A percentile compares a stretch with the other conserved stretches of the same genome.
Conservation (phyloP, 768 basidiomycete species). For the Podaxis pistillaris region DNA sequence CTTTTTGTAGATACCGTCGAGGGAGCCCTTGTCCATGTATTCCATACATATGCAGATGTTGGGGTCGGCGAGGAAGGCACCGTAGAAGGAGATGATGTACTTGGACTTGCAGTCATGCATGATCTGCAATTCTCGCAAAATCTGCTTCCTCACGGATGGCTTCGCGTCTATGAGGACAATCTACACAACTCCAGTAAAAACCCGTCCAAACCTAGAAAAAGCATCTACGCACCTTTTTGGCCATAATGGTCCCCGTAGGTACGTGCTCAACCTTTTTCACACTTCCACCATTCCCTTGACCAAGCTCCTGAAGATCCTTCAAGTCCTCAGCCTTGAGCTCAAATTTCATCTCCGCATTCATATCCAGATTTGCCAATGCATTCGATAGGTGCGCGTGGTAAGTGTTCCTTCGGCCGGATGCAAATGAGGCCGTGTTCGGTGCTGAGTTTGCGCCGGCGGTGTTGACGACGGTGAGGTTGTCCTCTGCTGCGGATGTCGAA, state of each 20-base stretch:
- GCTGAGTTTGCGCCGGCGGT: slow-evolving; percentile 56
- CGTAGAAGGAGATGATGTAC: slow-evolving; percentile 96
- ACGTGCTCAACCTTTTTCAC: slow-evolving; percentile 95
- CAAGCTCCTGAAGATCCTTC: slow-evolving; percentile 86
- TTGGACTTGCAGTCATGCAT: slow-evolving; percentile 96
- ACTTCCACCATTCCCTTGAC: slow-evolving; percentile 95
- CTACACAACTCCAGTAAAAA: slow-evolving; percentile 35
- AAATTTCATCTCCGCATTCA: slow-evolving; percentile 82
- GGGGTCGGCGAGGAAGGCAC: slow-evolving; percentile 94
- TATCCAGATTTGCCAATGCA: slow-evolving; percentile 82
- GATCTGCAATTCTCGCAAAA: slow-evolving; percentile 95
- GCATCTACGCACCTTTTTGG: slow-evolving; percentile 80
- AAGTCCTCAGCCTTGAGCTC: slow-evolving; percentile 89
- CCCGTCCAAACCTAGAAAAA: neutral
- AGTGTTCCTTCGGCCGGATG: slow-evolving; percentile 59
- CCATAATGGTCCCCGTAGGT: slow-evolving; percentile 92
- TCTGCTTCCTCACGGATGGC: slow-evolving; percentile 95
- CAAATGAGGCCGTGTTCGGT: slow-evolving; percentile 26
- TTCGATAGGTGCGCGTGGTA: slow-evolving; percentile 80
- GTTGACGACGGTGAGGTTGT: slow-evolving; percentile 44
- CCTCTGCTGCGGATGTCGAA: slow-evolving; percentile 27
- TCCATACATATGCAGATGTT: slow-evolving; percentile 99
- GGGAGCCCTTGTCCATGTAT: slow-evolving; percentile 88
- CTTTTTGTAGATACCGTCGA: slow-evolving; percentile 95
- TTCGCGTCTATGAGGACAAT: slow-evolving; percentile 97